Percentiles rank a stretch among this genome's conserved stretches.
phyloP scores from a whole-genome alignment of 139 green algal species.

The Pycnococcus provasolii region DNA sequence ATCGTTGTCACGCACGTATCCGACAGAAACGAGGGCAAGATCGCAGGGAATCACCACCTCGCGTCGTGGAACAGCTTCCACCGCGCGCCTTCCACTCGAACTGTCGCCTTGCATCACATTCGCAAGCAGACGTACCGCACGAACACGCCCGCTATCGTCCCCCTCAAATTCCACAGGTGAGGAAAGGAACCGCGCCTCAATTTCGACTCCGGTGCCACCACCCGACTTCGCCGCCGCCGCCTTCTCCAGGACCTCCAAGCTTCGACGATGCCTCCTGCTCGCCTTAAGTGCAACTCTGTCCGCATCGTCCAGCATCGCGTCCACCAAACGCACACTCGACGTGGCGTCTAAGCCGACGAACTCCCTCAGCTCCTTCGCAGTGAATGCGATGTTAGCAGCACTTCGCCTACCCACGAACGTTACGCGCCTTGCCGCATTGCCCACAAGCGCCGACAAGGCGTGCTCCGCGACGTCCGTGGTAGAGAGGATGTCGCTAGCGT shows the following conservation, averaged over 20 bases:
- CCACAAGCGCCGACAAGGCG: constrained; percentile 42
- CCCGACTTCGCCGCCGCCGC: neutral
- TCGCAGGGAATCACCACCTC: neutral
- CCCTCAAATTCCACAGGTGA: too few relatives aligned
- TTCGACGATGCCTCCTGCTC: constrained; percentile 19
- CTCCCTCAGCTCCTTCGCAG: constrained; percentile 91
- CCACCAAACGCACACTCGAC: neutral
- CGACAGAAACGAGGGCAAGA: neutral
- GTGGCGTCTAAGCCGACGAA: constrained; percentile 45
- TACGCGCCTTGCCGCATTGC: constrained; percentile 20
- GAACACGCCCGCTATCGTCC: too few relatives aligned
- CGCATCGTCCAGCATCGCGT: neutral
- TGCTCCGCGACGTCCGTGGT: constrained; percentile 74
- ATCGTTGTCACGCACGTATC: neutral
- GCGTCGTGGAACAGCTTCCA: neutral
- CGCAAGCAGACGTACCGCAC: too few relatives aligned
- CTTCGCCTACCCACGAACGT: constrained; percentile 66
- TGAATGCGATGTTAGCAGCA: constrained; percentile 78
- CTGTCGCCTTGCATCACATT: neutral
- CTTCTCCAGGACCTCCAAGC: constrained; percentile 31
- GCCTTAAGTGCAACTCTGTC: constrained; percentile 26
- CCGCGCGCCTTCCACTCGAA: neutral
- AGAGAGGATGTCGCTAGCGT: constrained; percentile 37
- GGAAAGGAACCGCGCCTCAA: too few relatives aligned
- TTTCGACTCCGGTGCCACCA: too few relatives aligned